Conservation (phyloP, 139 green algal species). For the Gonium pectorale region DNA sequence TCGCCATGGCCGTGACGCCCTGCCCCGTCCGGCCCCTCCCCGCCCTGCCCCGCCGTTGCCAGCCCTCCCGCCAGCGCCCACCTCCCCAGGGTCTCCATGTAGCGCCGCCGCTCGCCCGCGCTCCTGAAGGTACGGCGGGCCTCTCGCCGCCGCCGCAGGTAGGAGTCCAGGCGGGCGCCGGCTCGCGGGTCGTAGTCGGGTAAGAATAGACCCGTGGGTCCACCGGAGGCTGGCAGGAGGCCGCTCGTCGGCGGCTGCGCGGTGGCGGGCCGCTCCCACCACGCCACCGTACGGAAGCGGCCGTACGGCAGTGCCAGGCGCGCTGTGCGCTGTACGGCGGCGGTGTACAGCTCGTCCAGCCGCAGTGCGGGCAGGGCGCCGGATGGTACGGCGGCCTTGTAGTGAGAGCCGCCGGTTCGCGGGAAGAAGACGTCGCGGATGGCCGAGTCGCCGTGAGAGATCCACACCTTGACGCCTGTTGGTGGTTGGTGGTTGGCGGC, state of each 20-base stretch:
- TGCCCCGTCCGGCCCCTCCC: too few species aligned
- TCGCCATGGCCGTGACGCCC: too few species aligned
- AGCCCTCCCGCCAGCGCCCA: too few species aligned
- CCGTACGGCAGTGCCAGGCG: conserved; percentile 22
- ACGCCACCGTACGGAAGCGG: conserved; percentile 2
- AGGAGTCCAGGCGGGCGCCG: neutral
- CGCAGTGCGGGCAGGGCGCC: neutral
- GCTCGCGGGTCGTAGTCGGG: conserved; percentile 13
- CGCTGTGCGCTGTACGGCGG: neutral
- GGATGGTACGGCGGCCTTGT: neutral
- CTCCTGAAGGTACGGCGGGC: neutral
- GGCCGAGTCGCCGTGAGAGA: conserved; percentile 38
- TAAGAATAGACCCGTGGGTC: conserved; percentile 19
- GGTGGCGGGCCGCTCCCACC: neutral
- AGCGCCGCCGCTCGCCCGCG: neutral
- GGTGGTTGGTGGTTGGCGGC: too few species aligned
- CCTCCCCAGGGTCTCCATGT: conserved; percentile 31
- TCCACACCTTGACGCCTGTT: conserved; percentile 59
- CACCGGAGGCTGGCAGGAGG: too few species aligned
- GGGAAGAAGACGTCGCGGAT: conserved; percentile 40
- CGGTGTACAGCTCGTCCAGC: conserved; percentile 16
- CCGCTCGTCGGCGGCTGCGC: neutral
- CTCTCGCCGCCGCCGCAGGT: conserved; percentile 14
- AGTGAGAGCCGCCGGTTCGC: conserved; percentile 5
- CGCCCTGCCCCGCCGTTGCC: too few species aligned